These are phyloP conservation scores for Chytriomyces hyalinus DNA, from an alignment of 192 early-diverging fungal genomes.

Conservation along the genomic window DNA sequence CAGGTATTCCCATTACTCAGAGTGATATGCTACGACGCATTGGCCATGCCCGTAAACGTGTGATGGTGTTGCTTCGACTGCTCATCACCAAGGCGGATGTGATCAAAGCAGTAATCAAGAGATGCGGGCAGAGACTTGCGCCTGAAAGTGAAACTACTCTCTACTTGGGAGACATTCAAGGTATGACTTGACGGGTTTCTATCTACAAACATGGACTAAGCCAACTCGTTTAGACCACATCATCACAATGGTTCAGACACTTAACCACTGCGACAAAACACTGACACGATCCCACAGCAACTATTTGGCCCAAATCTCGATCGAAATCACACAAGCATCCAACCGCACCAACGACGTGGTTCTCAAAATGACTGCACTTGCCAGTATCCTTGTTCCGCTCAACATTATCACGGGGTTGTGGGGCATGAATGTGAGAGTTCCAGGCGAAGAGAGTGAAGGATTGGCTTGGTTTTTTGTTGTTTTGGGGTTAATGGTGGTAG, in stretches of 20 bases:
- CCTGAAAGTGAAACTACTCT: conserved; percentile 55
- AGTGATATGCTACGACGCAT: conserved; percentile 77
- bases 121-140: conserved; percentile 52
- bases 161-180: conserved; percentile 69
- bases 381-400: conserved; percentile 86
- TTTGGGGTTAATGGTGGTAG: conserved; percentile 35
- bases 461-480: conserved; percentile 55
- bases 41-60: conserved; percentile 71
- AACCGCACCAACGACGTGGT: conserved; percentile 89
- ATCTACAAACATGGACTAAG: conserved; percentile 20
- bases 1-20: conserved; percentile 27
- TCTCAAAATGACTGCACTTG: conserved; percentile 85
- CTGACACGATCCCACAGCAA: conserved; percentile 77
- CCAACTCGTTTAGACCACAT: conserved; percentile 66
- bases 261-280: conserved; percentile 76
- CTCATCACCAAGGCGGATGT: conserved; percentile 74
- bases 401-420: conserved; percentile 78
- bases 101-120: conserved; percentile 70
- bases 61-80: conserved; percentile 71
- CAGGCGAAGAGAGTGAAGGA: conserved; percentile 50
- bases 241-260: conserved; percentile 68
- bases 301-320: conserved; percentile 79
- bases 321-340: conserved; percentile 68
- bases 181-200: not conserved
- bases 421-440: conserved; percentile 59